Percentiles rank a stretch among this genome's conserved stretches.
Evolutionary conservation across 441 rosid species (phyloP).

Genomic region (Erysimum cheiri): DNA sequence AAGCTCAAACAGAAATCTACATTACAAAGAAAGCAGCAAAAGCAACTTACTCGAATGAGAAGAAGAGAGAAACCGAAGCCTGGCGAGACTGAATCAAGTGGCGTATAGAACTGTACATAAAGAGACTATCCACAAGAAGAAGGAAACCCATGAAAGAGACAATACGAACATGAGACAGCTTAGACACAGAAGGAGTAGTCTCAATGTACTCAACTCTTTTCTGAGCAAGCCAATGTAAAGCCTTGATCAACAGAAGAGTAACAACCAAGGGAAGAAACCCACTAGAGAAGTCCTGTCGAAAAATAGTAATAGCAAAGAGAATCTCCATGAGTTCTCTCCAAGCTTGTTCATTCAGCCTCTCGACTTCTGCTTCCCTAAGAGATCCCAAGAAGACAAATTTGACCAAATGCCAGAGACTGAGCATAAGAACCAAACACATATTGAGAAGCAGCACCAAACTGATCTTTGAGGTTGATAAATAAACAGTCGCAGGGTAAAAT

Average conservation of each 20-base stretch:
- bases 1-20: background rate
- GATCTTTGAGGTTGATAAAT: constrained; percentile 90
- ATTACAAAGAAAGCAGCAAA: background rate
- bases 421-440: constrained; percentile 89
- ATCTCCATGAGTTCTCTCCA: constrained; percentile 99
- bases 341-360: constrained; percentile 90
- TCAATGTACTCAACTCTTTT: constrained; percentile 96
- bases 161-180: constrained; percentile 76
- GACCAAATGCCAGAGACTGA: constrained; percentile 80
- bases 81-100: constrained; percentile 71
- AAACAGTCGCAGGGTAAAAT: constrained; percentile 90
- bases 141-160: constrained; percentile 91
- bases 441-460: constrained; percentile 84
- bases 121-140: constrained; percentile 73
- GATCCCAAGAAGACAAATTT: constrained; percentile 80
- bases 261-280: constrained; percentile 88
- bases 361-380: constrained; percentile 94
- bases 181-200: constrained; percentile 88
- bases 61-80: constrained; percentile 95
- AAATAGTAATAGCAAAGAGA: constrained; percentile 93
- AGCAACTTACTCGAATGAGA: constrained; percentile 89
- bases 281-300: constrained; percentile 90
- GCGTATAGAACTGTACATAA: constrained; percentile 73
- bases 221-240: constrained; percentile 96
- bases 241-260: constrained; percentile 73